Base-by-base conservation (phyloP, 371 early-diverging fungal genomes). In the Catenaria anguillulae region DNA sequence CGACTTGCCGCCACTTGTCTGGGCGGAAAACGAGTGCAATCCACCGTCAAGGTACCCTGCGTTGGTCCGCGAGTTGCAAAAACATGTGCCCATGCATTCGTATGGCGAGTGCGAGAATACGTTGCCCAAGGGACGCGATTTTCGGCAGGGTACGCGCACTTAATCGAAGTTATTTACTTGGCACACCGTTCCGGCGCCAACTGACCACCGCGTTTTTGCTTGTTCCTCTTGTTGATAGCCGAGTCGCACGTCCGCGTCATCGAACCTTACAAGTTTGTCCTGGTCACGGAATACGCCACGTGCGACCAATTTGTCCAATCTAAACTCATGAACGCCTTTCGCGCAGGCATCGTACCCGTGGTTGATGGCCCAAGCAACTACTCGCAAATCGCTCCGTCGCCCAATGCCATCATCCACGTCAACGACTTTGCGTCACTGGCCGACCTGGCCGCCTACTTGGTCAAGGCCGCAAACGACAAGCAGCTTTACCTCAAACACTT, bases 351-450 rank as follows among this genome's bases (percentile, higher is more conserved):
- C 23, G 66, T 71, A 0, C 69, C 69, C 4, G 63, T 71, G 26
- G 60, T 71, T 10, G 69, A 65, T 33, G 71, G 71, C 29, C 71
- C 71, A 15, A 17, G 10, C 5, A 63, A 69, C 58, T 71, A 71
- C 33, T 56, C 66, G 4, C 61, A 64, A 29, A 69, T 66, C 52
- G 26, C 62, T 36, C 62, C 69, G 15, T 62, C 69, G 50, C 55
- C 58, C 48, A 55, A 69, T 15, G 65, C 71, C 5, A 34, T 60
- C 21, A 64, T 71, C 36, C 58, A 56, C 31, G 6, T 62, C 10
- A 66, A 71, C 59, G 64, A 67, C 13, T 69, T 67, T 62, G 56
- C 46, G 17, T 46, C 62, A 1, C 67, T 68, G 0, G 35, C 40
- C n/a, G 62, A 63, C 17, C 58, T 71, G 6, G 71, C 69, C 6